Evolutionary conservation across 768 basidiomycete genomes (phyloP).

Genomic region (Kwoniella sp.): DNA sequence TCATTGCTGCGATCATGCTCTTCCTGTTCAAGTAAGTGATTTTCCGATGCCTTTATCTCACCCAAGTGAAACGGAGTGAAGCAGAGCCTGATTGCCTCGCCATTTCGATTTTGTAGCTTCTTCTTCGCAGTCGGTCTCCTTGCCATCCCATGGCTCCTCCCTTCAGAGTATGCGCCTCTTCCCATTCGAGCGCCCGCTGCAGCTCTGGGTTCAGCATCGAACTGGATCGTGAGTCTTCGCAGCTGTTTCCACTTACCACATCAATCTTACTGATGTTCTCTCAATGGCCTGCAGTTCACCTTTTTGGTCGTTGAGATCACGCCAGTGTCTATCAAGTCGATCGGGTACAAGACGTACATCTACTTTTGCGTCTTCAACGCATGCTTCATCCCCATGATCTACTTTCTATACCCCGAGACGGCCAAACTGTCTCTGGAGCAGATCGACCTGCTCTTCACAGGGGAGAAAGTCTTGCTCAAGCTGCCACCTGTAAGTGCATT

Average conservation of each 20-base stretch:
- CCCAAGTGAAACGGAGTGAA: too few species aligned
- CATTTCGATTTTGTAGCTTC: too few species aligned
- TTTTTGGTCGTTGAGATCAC: slow-evolving; percentile 31
- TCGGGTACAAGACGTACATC: slow-evolving; percentile 24
- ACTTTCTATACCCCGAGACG: slow-evolving; percentile 34
- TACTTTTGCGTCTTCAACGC: slow-evolving; percentile 28
- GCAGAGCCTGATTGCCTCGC: too few species aligned
- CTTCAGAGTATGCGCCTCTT: slow-evolving; percentile 27
- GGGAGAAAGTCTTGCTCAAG: slow-evolving; percentile 8
- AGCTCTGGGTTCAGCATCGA: slow-evolving; percentile 26
- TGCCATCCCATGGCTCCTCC: slow-evolving; percentile 31
- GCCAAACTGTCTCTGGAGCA: slow-evolving; percentile 24
- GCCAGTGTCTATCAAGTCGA: slow-evolving; percentile 22
- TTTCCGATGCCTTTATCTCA: too few species aligned
- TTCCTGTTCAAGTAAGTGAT: slow-evolving; percentile 18
- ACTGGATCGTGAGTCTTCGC: slow-evolving; percentile 25
- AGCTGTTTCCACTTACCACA: background rate
- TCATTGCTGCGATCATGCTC: slow-evolving; percentile 18
- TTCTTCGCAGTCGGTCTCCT: slow-evolving; percentile 26
- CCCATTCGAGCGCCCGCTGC: slow-evolving; percentile 29
- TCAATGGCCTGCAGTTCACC: slow-evolving; percentile 12
- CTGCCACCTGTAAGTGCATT: slow-evolving; percentile 9
- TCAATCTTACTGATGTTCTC: background rate
- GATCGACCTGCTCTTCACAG: slow-evolving; percentile 30
- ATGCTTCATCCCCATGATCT: slow-evolving; percentile 25